phyloP scores from a whole-genome alignment of 108 stramenopile species.

The Stephanodiscus minutulus region DNA sequence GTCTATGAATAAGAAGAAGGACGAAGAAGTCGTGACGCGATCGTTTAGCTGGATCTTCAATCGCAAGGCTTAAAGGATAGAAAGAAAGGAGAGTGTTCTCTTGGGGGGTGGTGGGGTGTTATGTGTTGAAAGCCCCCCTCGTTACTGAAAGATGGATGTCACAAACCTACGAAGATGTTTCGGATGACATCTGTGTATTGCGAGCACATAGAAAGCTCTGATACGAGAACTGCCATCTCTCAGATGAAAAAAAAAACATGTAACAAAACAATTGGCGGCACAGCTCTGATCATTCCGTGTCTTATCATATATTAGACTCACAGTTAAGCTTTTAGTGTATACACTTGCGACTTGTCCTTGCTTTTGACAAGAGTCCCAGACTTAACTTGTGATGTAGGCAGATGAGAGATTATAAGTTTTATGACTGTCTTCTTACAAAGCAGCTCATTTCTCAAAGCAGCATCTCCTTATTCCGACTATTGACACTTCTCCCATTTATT shows the following conservation, averaged over 20 bases:
- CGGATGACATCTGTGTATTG: too few species aligned
- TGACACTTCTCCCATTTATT: too few species aligned
- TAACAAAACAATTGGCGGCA: background rate
- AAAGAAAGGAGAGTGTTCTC: background rate
- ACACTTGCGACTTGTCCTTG: background rate
- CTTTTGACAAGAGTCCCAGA: background rate
- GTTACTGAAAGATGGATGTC: background rate
- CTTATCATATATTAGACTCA: background rate
- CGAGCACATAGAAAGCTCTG: too few species aligned
- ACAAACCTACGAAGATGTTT: background rate
- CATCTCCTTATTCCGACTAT: too few species aligned
- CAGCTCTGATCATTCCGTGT: background rate
- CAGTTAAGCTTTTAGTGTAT: too few species aligned
- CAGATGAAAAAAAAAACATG: background rate
- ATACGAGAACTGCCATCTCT: background rate
- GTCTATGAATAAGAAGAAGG: slow-evolving; percentile 88
- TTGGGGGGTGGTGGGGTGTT: background rate
- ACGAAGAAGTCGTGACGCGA: slow-evolving; percentile 59
- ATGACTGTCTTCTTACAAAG: background rate
- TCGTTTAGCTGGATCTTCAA: slow-evolving; percentile 87
- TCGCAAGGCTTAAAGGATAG: slow-evolving; percentile 49
- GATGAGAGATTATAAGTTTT: background rate
- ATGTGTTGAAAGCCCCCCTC: background rate
- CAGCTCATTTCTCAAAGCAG: too few species aligned
- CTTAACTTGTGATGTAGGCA: background rate